These are phyloP conservation scores for Chlamydomonas incerta DNA, from an alignment of 139 green algal species.

Conservation along the genomic window DNA sequence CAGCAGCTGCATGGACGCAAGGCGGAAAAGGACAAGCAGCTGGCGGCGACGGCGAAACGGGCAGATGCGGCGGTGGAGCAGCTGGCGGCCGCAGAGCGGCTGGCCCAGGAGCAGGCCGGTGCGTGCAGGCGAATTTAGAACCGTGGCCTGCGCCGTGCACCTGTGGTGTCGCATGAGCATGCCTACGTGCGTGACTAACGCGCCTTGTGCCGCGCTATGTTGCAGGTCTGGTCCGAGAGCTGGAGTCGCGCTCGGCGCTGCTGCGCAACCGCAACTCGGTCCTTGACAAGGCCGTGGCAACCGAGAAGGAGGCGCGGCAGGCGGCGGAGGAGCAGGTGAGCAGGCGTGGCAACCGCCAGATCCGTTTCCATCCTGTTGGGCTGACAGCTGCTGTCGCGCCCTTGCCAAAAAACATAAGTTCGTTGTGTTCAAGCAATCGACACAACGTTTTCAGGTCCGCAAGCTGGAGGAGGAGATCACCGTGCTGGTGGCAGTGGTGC, in stretches of 20 bases:
- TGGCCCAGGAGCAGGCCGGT: slow-evolving; percentile 22
- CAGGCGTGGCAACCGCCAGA: no score
- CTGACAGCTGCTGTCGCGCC: no score
- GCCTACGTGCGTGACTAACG: not conserved
- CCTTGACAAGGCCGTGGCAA: slow-evolving; percentile 8
- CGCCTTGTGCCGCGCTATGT: no score
- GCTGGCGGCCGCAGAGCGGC: not conserved
- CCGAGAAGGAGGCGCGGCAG: slow-evolving; percentile 26
- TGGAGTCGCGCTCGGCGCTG: slow-evolving; percentile 25
- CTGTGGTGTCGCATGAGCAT: not conserved
- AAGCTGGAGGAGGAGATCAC: slow-evolving; percentile 41
- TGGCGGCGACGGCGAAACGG: not conserved
- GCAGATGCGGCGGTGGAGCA: slow-evolving; percentile 10
- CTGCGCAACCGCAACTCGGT: slow-evolving; percentile 31
- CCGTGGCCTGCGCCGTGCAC: no score
- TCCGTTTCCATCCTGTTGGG: no score
- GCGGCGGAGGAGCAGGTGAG: slow-evolving; percentile 28
- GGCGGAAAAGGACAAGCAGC: slow-evolving; percentile 21
- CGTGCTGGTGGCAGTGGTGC: slow-evolving; percentile 31
- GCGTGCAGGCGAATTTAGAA: not conserved
- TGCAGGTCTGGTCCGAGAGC: slow-evolving; percentile 22
- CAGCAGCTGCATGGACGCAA: slow-evolving; percentile 9
- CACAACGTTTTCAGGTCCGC: not conserved
- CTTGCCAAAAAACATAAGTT: not conserved
- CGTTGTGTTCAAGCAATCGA: not conserved